A percentile compares a stretch with the other conserved stretches of the same genome.
Conservation (phyloP, 2,329 filamentous ascomycete species). For the Diaporthe caulivora region DNA sequence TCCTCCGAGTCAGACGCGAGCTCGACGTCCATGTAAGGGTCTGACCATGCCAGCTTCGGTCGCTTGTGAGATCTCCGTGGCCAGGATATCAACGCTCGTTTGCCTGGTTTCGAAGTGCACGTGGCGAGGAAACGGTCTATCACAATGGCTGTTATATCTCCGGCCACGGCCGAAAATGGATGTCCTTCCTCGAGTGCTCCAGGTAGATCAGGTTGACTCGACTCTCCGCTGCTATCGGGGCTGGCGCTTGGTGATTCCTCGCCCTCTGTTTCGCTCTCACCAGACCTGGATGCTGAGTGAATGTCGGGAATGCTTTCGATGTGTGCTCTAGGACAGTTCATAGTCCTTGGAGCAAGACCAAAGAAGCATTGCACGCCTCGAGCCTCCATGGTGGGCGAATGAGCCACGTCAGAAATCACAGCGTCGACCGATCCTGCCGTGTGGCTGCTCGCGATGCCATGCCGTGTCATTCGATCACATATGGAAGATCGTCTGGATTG, state of each 20-base stretch:
- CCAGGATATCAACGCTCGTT: not conserved
- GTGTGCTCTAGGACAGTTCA: no score
- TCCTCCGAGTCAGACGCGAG: slow-evolving; percentile 3
- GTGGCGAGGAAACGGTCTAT: not conserved
- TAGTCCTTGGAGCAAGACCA: no score
- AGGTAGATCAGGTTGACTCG: not conserved
- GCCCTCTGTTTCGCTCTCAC: no score
- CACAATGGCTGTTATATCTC: not conserved
- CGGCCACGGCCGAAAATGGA: not conserved
- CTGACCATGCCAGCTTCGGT: not conserved
- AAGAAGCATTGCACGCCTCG: no score
- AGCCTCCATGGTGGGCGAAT: not conserved
- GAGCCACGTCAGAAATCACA: not conserved
- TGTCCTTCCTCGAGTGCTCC: not conserved
- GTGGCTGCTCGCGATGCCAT: not conserved
- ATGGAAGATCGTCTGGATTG: not conserved
- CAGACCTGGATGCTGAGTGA: no score
- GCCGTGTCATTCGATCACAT: not conserved
- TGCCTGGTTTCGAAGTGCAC: not conserved
- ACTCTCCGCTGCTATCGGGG: not conserved
- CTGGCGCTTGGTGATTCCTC: not conserved
- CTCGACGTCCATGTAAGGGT: not conserved
- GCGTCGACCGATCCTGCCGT: not conserved
- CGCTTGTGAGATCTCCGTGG: not conserved
- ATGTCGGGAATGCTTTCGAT: accelerated